These are phyloP conservation scores for Epicoccum sorghinum DNA, from an alignment of 2,329 filamentous ascomycete species.

Conservation along the genomic window DNA sequence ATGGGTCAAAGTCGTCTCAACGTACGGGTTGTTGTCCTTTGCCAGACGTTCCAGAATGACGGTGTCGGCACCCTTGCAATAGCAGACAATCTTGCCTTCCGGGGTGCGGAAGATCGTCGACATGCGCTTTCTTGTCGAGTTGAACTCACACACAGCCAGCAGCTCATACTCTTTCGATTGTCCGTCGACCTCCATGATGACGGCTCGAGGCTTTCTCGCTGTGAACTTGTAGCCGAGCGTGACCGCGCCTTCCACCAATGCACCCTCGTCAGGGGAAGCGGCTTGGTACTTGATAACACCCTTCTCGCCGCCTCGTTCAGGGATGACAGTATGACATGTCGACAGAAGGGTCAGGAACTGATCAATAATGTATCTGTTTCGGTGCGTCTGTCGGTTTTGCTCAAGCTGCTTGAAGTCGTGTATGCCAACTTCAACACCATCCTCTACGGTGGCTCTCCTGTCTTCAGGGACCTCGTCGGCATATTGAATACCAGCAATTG, in stretches of 20 bases:
- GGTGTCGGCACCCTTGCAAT: slow-evolving; percentile 96
- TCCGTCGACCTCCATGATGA: slow-evolving; percentile 80
- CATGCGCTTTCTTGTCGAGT: slow-evolving; percentile 97
- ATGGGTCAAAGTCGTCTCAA: slow-evolving; percentile 89
- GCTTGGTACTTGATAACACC: slow-evolving; percentile 95
- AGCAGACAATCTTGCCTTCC: slow-evolving; percentile 91
- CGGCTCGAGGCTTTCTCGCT: slow-evolving; percentile 85
- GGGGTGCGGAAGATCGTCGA: slow-evolving; percentile 96
- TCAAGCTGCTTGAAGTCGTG: slow-evolving; percentile 81
- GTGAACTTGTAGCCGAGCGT: slow-evolving; percentile 86
- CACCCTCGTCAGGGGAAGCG: slow-evolving; percentile 94
- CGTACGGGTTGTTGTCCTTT: slow-evolving; percentile 77
- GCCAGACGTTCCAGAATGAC: slow-evolving; percentile 92
- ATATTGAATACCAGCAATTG: slow-evolving; percentile 92
- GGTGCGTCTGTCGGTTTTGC: slow-evolving; percentile 70
- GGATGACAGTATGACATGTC: slow-evolving; percentile 97
- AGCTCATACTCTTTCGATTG: slow-evolving; percentile 81
- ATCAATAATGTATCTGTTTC: slow-evolving; percentile 67
- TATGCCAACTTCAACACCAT: slow-evolving; percentile 77
- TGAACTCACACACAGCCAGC: slow-evolving; percentile 97
- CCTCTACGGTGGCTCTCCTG: slow-evolving; percentile 76
- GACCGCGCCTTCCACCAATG: slow-evolving; percentile 90
- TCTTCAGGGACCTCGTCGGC: slow-evolving; percentile 92
- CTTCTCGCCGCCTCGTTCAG: slow-evolving; percentile 80
- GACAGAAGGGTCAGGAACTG: slow-evolving; percentile 87